Conservation (phyloP, 805 yeast genomes). For the Metschnikowia picachoensis region DNA sequence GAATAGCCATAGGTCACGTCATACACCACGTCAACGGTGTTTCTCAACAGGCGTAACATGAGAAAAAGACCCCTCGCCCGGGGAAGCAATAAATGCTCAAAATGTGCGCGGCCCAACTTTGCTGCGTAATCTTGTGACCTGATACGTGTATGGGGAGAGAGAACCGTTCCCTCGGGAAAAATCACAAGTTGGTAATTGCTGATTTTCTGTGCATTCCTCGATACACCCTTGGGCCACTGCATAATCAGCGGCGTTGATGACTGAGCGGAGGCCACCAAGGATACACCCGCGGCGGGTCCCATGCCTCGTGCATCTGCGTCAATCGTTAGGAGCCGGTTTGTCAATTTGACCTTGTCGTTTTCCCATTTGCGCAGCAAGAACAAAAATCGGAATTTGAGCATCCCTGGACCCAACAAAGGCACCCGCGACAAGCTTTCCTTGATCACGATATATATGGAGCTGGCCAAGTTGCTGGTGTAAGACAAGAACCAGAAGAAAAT, state of each 20-base stretch:
- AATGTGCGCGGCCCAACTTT: constrained; percentile 44
- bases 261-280: constrained; percentile 29
- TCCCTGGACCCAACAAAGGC: constrained; percentile 83
- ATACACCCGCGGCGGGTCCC: constrained; percentile 48
- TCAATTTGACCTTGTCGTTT: constrained; percentile 59
- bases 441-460: constrained; percentile 66
- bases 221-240: constrained; percentile 32
- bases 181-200: constrained; percentile 58
- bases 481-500: constrained; percentile 82
- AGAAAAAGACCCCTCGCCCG: constrained; percentile 75
- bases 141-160: constrained; percentile 59
- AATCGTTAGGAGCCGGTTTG: constrained; percentile 50
- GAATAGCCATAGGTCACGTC: constrained; percentile 83
- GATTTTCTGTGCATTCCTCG: neutral
- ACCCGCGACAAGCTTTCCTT: constrained; percentile 65
- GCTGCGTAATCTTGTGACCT: constrained; percentile 57
- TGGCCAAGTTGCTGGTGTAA: constrained; percentile 62
- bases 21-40: constrained; percentile 56
- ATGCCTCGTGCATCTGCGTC: constrained; percentile 58
- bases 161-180: constrained; percentile 94
- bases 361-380: constrained; percentile 86
- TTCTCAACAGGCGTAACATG: constrained; percentile 52
- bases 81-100: constrained; percentile 74
- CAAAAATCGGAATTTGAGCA: constrained; percentile 72
- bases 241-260: constrained; percentile 6